Evolutionary conservation across 495 filamentous ascomycete genomes (phyloP).

Genomic region (Podospora pseudoanserina): DNA sequence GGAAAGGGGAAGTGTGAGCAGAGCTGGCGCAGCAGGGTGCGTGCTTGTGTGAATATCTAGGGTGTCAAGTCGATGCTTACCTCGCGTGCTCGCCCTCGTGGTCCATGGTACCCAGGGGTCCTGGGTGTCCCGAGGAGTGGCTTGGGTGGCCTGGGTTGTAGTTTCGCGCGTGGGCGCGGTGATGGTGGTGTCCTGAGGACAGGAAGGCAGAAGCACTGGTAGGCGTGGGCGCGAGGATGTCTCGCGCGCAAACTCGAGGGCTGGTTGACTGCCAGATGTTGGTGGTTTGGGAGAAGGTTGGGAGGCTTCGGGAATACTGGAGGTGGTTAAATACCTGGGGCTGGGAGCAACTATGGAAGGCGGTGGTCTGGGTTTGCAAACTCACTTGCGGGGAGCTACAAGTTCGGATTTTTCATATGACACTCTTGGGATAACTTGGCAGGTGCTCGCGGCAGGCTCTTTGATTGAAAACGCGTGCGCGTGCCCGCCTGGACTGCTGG

Average conservation of each 20-base stretch:
- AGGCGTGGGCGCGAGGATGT: background rate
- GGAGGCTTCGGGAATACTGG: background rate
- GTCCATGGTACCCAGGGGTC: background rate
- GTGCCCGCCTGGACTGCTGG: background rate
- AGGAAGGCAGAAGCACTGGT: background rate
- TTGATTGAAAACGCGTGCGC: background rate
- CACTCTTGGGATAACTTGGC: background rate
- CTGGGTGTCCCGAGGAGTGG: background rate
- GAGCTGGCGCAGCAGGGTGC: background rate
- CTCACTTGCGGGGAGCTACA: background rate
- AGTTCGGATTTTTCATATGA: background rate
- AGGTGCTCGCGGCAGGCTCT: background rate
- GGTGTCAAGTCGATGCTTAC: constrained; percentile 9
- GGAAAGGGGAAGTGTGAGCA: too few relatives aligned
- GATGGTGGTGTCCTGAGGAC: background rate
- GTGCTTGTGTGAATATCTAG: background rate
- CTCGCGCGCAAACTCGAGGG: background rate
- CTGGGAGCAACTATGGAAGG: background rate
- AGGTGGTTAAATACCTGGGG: background rate
- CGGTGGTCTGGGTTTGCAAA: background rate
- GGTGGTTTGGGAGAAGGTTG: background rate
- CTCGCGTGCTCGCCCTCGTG: background rate
- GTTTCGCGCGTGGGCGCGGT: background rate
- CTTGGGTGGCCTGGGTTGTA: background rate
- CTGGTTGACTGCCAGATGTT: background rate